Evolutionary conservation across 2,329 filamentous ascomycete genomes (phyloP).

Genomic region (Pseudomassariella vexata): DNA sequence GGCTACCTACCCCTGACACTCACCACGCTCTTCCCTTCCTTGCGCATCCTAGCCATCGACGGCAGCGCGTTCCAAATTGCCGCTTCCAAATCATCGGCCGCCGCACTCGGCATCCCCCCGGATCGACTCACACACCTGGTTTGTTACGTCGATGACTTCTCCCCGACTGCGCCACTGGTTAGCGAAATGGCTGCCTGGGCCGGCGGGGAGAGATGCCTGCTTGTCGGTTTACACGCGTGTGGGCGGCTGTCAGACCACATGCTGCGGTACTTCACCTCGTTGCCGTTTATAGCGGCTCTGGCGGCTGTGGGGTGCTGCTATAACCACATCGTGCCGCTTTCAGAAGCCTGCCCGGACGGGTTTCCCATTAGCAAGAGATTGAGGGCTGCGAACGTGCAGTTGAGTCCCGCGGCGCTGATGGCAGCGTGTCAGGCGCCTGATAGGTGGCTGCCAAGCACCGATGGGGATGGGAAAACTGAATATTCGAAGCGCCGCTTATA

Average conservation of each 20-base stretch:
- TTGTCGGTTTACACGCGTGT: constrained; percentile 26
- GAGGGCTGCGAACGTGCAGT: constrained; percentile 11
- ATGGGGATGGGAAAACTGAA: constrained; percentile 13
- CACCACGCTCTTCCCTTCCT: constrained; percentile 20
- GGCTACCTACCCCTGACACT: constrained; percentile 24
- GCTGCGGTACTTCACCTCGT: constrained; percentile 20
- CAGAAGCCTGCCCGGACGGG: constrained; percentile 30
- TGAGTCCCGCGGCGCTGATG: constrained; percentile 27
- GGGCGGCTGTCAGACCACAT: constrained; percentile 27
- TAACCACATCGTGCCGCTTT: constrained; percentile 24
- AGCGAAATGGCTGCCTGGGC: constrained; percentile 21
- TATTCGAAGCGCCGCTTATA: constrained; percentile 21
- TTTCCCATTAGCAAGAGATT: constrained; percentile 30
- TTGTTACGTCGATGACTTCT: constrained; percentile 24
- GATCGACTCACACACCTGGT: constrained; percentile 16
- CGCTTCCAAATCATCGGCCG: constrained; percentile 17
- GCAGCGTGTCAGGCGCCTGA: constrained; percentile 26
- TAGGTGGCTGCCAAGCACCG: too few species aligned
- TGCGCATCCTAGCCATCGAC: constrained; percentile 23
- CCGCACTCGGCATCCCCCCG: constrained; percentile 15
- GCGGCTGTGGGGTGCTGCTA: constrained; percentile 27
- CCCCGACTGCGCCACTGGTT: constrained; percentile 11
- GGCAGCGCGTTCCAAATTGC: constrained; percentile 23
- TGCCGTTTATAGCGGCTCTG: constrained; percentile 15
- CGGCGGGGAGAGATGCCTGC: constrained; percentile 19